A percentile compares a stretch with the other conserved stretches of the same genome.
phyloP scores from a whole-genome alignment of 192 early-diverging fungal species.

The Coemansia asiatica region DNA sequence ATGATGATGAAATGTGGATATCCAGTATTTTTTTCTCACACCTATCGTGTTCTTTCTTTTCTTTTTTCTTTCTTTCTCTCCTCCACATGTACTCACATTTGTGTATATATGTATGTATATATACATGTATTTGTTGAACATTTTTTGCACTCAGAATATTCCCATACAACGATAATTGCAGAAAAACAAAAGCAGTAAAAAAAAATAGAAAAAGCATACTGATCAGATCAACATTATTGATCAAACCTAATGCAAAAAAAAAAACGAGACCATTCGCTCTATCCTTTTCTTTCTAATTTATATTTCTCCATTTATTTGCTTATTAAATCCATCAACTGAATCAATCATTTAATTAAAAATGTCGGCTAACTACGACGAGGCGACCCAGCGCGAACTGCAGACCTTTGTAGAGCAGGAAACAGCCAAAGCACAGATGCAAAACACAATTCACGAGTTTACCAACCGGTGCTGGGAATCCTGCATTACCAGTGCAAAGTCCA shows the following conservation, averaged over 20 bases:
- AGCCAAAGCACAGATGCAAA: slow-evolving; percentile 61
- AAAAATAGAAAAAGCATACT: neutral
- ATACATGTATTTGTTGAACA: neutral
- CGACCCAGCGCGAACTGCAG: slow-evolving; percentile 58
- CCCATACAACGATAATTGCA: neutral
- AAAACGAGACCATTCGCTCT: no score
- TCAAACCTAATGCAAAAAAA: no score
- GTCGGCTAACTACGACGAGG: slow-evolving; percentile 53
- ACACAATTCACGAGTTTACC: slow-evolving; percentile 62
- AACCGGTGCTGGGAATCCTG: slow-evolving; percentile 73
- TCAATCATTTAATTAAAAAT: slow-evolving; percentile 4
- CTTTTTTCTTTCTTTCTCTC: neutral
- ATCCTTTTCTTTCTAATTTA: no score
- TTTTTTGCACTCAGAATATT: neutral
- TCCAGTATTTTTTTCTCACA: neutral
- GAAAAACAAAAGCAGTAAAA: no score
- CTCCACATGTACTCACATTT: neutral
- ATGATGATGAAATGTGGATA: no score
- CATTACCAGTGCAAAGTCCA: slow-evolving; percentile 53
- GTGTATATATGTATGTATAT: neutral
- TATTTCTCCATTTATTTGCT: no score
- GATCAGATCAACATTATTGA: no score
- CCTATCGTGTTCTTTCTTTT: neutral
- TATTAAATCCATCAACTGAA: neutral
- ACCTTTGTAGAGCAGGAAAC: slow-evolving; percentile 63